Evolutionary conservation across 106 monocot genomes (phyloP), one percentile per base, ranked within the genome.

Genomic region (Dioscorea zingiberensis): DNA sequence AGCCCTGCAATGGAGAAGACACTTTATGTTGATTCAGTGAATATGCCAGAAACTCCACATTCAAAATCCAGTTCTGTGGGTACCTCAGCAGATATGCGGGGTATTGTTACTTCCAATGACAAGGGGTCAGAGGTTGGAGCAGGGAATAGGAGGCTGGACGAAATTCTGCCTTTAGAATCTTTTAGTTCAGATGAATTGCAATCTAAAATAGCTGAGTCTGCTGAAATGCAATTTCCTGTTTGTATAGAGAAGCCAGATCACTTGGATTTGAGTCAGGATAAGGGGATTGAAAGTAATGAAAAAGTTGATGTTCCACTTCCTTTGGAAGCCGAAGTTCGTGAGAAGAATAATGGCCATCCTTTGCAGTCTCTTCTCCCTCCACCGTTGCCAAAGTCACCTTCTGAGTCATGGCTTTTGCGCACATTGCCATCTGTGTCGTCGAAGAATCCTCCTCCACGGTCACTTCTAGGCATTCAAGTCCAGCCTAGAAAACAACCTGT

Each of bases 331-430:
- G 62, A 29, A 13, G 62, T 73, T 57, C 38, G 51, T n/a, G 62
- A 62, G 45, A 80, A 69, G 44, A 63, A 54, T 28, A 53, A 60
- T 38, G 21, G 47, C 57, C 18, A n/a, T 68, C 23, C 16, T 17
- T 23, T 68, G 44, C 67, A 54, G 15, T 47, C 70, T 46, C 67
- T 74, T 65, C 76, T 87, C 16, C 78, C 81, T 58, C 86, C 76
- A 19, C 86, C 78, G 63, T 65, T 87, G 28, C 91, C 91, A 32
- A 84, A 75, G 67, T 71, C 80, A 53, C 91, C 91, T 29, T 87
- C 91, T 32, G 91, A 91, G 16, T 91, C 91, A 21, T 91, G 91
- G 91, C 91, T 91, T 46, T 69, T 17, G 46, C 83, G 86, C 16
- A 81, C 86, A 3, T 79, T 91, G 66, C 91, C 91, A 47, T 76